Conservation (phyloP, 768 basidiomycete species). For the Porpolomopsis calyptriformis region DNA sequence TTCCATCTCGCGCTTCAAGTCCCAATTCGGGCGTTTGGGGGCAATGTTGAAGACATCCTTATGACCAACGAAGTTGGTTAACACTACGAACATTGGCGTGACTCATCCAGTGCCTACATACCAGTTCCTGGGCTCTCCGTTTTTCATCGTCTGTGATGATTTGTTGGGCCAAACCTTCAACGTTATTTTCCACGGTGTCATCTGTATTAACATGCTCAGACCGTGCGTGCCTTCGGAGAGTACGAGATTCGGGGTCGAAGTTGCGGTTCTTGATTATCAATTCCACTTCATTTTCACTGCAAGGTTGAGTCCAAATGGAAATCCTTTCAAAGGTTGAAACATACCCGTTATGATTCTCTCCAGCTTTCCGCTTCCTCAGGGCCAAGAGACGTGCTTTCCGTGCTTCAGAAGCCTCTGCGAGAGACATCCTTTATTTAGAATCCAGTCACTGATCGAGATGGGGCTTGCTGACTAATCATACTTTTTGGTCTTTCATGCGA, state of each 20-base stretch:
- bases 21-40: slow-evolving; percentile 95
- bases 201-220: slow-evolving; percentile 46
- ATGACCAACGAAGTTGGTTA: slow-evolving; percentile 11
- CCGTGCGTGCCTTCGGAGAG: slow-evolving; percentile 53
- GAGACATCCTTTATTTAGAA: slow-evolving; percentile 36
- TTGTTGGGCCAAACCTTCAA: slow-evolving; percentile 72
- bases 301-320: not conserved
- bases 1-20: slow-evolving; percentile 87
- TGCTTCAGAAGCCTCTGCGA: slow-evolving; percentile 68
- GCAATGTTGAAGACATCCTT: slow-evolving; percentile 96
- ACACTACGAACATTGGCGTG: not conserved
- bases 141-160: slow-evolving; percentile 85
- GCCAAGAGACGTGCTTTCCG: slow-evolving; percentile 76
- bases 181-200: slow-evolving; percentile 82
- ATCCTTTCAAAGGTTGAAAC: slow-evolving; percentile 6
- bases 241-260: slow-evolving; percentile 83
- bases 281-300: slow-evolving; percentile 21
- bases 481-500: slow-evolving; percentile 13
- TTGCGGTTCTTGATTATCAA: slow-evolving; percentile 63
- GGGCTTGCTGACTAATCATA: not conserved
- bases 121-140: slow-evolving; percentile 78
- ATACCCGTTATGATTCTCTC: slow-evolving; percentile 38
- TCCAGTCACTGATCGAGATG: slow-evolving; percentile 1
- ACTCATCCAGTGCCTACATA: slow-evolving; percentile 27
- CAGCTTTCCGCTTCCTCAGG: slow-evolving; percentile 62